Base-by-base conservation (phyloP, 768 basidiomycete species). In the Chalciporus piperatus region DNA sequence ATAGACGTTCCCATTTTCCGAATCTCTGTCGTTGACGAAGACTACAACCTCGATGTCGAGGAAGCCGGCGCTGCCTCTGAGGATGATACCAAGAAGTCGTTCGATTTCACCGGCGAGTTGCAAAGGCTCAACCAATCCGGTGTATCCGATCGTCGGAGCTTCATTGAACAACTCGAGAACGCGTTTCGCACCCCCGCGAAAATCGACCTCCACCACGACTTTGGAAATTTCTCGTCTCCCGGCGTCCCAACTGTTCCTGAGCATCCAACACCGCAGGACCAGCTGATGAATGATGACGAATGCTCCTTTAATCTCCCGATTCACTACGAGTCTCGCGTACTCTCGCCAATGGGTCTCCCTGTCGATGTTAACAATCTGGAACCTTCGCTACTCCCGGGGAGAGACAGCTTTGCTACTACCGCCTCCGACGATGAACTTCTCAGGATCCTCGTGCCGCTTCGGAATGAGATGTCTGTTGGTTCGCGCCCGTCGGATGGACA, bases 21-120 rank as follows among this genome's bases (percentile, higher is more conserved):
- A 27, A 72, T 76, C 14, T 59, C 82, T 32, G 64, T 78, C 41
- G 77, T 80, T 22, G 78, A 78, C 8, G 70, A 75, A 13, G 72
- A 65, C 1, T 65, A 75, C 33, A 71, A 70, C 19, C 70, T 61
- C 1, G 72, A 77, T 37, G 52, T 72, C 3, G 77, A 78, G 23
- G 77, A 74, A 17, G 68, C 67, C 19, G 74, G 55, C 3, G 48
- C 63, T 33, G 70, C 73, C 12, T 83, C 81, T 13, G 83, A 84
- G 48, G 80, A 80, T 47, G 81, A 85, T 55, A 91, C 89, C 0
- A 89, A 84, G 71, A 85, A 79, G 59, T 87, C 84, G 1, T 92
- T 92, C 54, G 89, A 92, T 60, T 92, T 92, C 61, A 92, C 90
- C 0, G 87, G 84, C 35, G 90, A 91, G 65, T 67, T 92, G 47